Base-by-base conservation (phyloP, 495 filamentous ascomycete genomes). In the Haplographium delicatum region DNA sequence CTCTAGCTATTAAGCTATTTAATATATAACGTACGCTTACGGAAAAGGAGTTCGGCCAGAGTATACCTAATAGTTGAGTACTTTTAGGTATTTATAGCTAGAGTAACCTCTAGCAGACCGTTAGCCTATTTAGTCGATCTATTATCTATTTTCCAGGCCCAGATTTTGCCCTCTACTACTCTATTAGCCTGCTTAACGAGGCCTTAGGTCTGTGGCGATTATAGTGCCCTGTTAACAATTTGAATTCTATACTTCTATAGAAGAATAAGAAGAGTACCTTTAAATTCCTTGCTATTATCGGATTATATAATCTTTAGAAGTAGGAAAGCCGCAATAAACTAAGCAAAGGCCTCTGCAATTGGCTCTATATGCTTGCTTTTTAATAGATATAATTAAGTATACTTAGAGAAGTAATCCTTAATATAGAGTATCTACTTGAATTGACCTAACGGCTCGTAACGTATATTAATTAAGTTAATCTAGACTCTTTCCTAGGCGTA, bases 211-310 rank as follows among this genome's bases (percentile, higher is more conserved):
- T 31, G 6, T 6, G 28, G 28, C 13, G 28, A 6, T 31, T 13
- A 13, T 31, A 13, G 13, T 6, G 6, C 6, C 6, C 37, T 31
- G 40, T 58, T 55, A 22, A 42, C 44, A 1, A 58, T 9, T 9
- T 31, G 39, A 23, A 57, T 57, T 8, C 43, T 34, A 47, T 48
- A 38, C 1, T 15, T 3, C 6, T 25, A 25, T 2, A 57, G 25
- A 5, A 57, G 16, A 7, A 53, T 22, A 7, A 53, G 27, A n/a
- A 48, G n/a, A 0, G 33, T 31, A 4, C 34, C 51, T 19, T 54
- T 57, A 26, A 57, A 57, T 37, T 57, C 43, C 22, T 28, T 49
- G 13, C 34, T 19, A 54, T 57, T 57, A 57, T 57, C 50, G 20
- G 0, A 51, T 20, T 55, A 26, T 38, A 55, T 6, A 16, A 55